Percentiles rank a stretch among this genome's conserved stretches.
These are phyloP conservation scores for Colletotrichum salicis DNA, from an alignment of 2,329 filamentous ascomycete genomes.

Conservation along the genomic window DNA sequence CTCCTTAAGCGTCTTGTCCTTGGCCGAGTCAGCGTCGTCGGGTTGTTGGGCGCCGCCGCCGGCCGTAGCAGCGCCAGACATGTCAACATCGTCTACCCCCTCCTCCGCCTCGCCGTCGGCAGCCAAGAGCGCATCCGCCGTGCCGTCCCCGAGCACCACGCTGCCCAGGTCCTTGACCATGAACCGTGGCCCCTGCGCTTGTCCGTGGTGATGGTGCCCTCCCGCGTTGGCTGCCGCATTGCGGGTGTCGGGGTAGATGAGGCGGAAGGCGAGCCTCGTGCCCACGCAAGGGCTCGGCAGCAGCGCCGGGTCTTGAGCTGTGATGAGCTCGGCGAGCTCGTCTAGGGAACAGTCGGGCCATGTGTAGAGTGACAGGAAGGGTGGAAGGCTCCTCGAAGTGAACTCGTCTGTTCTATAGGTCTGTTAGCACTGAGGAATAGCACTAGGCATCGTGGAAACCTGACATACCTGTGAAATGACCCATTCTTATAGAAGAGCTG, in stretches of 20 bases:
- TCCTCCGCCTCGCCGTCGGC: conserved; percentile 48
- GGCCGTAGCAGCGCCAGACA: conserved; percentile 29
- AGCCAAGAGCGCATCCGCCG: conserved; percentile 55
- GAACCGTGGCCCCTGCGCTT: conserved; percentile 65
- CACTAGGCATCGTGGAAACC: conserved; percentile 9
- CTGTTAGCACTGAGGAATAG: background rate
- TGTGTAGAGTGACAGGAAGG: conserved; percentile 84
- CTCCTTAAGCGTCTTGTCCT: conserved; percentile 78
- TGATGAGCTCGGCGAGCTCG: conserved; percentile 83
- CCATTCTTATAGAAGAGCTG: conserved; percentile 85
- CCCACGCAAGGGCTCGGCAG: conserved; percentile 81
- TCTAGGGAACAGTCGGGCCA: conserved; percentile 84
- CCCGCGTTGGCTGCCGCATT: conserved; percentile 38
- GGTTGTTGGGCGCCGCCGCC: too few species aligned
- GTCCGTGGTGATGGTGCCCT: conserved; percentile 49
- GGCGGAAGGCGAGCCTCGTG: conserved; percentile 86
- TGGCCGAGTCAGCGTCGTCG: conserved; percentile 7
- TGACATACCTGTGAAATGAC: conserved; percentile 73
- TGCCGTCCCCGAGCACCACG: conserved; percentile 74
- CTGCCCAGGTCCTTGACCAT: conserved; percentile 84
- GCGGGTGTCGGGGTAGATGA: conserved; percentile 82
- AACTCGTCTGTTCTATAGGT: conserved; percentile 75
- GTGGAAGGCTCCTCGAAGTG: conserved; percentile 65
- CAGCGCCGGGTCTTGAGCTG: conserved; percentile 67
- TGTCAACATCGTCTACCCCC: conserved; percentile 37